Base-by-base conservation (phyloP, 2,329 filamentous ascomycete genomes). In the Calonectria hawksworthii region DNA sequence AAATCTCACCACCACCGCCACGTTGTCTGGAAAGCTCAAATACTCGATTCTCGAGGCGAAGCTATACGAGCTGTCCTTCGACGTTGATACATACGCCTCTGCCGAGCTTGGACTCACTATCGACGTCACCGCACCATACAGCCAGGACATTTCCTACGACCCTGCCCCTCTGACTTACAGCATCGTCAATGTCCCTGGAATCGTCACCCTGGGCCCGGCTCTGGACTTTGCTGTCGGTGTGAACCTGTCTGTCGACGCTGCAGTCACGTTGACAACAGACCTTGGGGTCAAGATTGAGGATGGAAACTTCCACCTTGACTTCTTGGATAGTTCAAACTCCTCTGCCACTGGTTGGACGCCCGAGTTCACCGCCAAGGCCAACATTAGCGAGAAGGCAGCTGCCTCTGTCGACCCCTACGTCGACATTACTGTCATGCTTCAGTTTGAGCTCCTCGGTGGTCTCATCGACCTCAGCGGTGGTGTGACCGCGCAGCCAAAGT, bases 1-100 rank as follows among this genome's bases (percentile, higher is more conserved):
- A 41, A 72, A 78, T 23, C 56, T 88, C 68, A 81, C 80, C 23
- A 81, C 84, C 30, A 81, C 81, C 23, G 80, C 86, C 50, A 85
- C 84, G 18, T 84, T 88, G 56, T 87, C 86, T 1, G 87, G 86
- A 41, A 84, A 85, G 72, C 81, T 88, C n/a, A 81, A 82, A 64
- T 88, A 86, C 79, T 84, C 84, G 75, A 84, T 87, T 74, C 78
- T 82, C 61, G 74, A 75, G n/a, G 80, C 80, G 51, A 78, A 81
- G 51, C 77, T 86, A 7, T 77, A 86, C 54, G 77, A 81, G 32
- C 81, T 88, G 7, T 85, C 84, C 78, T 86, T 88, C 56, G 86
- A 88, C 74, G 82, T 88, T 74, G 85, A 87, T 68, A 82, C 86
- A 28, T 77, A 79, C 28, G 82, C 87, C 68, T 82, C 80, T 21